phyloP scores from a whole-genome alignment of 2,329 filamentous ascomycete species.

The Fusarium setosum region DNA sequence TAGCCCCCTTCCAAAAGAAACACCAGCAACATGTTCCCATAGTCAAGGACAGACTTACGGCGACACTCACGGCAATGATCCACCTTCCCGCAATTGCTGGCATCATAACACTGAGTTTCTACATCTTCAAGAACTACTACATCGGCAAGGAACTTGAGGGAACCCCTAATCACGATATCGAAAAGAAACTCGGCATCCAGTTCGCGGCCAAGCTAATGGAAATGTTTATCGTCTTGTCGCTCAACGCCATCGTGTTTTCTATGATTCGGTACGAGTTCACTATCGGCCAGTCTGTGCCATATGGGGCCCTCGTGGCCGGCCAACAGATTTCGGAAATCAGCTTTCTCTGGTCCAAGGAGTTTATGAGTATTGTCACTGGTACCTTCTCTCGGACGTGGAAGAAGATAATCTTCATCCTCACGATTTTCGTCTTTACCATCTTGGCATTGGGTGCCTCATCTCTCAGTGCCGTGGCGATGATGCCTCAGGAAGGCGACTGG shows the following conservation, averaged over 20 bases:
- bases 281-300: slow-evolving; percentile 26
- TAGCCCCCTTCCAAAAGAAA: slow-evolving; percentile 8
- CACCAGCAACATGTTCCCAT: slow-evolving; percentile 23
- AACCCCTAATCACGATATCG: slow-evolving; percentile 20
- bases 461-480: slow-evolving; percentile 37
- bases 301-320: slow-evolving; percentile 31
- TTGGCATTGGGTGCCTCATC: slow-evolving; percentile 34
- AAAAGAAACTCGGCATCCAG: slow-evolving; percentile 36
- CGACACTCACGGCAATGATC: slow-evolving; percentile 20
- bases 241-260: slow-evolving; percentile 30
- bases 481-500: slow-evolving; percentile 36
- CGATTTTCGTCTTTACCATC: slow-evolving; percentile 23
- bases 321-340: slow-evolving; percentile 36
- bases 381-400: slow-evolving; percentile 33
- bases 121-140: slow-evolving; percentile 38
- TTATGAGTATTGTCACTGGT: slow-evolving; percentile 26
- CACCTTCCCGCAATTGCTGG: slow-evolving; percentile 34
- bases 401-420: slow-evolving; percentile 27
- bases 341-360: slow-evolving; percentile 37
- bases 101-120: slow-evolving; percentile 30
- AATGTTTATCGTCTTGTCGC: slow-evolving; percentile 32
- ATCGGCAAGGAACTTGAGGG: slow-evolving; percentile 38
- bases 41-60: slow-evolving; percentile 32
- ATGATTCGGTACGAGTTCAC: slow-evolving; percentile 35
- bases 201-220: slow-evolving; percentile 37